Conservation (phyloP, 2,329 filamentous ascomycete species). For the Ceratocystis colombiana region DNA sequence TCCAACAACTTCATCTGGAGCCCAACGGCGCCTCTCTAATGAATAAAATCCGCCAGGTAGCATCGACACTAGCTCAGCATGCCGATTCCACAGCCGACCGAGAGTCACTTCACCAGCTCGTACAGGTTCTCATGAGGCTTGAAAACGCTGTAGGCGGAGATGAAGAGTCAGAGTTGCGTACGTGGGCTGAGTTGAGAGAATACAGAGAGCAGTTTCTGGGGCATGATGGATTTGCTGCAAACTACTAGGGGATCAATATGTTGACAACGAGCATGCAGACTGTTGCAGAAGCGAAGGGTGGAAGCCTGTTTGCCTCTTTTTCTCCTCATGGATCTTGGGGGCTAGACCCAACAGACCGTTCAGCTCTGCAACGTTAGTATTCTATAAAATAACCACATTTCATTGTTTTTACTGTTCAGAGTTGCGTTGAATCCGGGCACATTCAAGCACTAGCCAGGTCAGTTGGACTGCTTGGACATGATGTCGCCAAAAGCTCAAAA, state of each 20-base stretch:
- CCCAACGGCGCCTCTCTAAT: slow-evolving; percentile 56
- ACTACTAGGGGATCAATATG: slow-evolving; percentile 15
- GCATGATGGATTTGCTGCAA: slow-evolving; percentile 25
- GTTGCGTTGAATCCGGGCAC: not conserved
- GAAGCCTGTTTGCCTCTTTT: not conserved
- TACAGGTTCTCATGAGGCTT: slow-evolving; percentile 21
- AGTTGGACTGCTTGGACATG: slow-evolving; percentile 1
- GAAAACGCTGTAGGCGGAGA: slow-evolving; percentile 23
- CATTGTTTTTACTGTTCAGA: not conserved
- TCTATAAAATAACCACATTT: not conserved
- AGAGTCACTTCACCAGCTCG: slow-evolving; percentile 22
- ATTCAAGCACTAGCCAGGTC: not conserved
- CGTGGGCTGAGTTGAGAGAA: slow-evolving; percentile 23
- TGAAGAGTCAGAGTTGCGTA: slow-evolving; percentile 23
- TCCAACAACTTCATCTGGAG: slow-evolving; percentile 78
- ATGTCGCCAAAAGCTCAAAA: slow-evolving; percentile 4
- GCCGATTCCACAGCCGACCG: slow-evolving; percentile 18
- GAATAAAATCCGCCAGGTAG: slow-evolving; percentile 75
- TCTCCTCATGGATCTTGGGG: not conserved
- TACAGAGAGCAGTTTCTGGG: slow-evolving; percentile 24
- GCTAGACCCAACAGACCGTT: not conserved
- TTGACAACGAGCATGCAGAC: not conserved
- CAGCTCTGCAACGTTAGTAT: not conserved
- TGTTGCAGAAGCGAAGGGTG: not conserved
- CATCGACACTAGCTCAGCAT: slow-evolving; percentile 61